Conservation (phyloP, 768 basidiomycete genomes). For the Mrakia hoshinonis region DNA sequence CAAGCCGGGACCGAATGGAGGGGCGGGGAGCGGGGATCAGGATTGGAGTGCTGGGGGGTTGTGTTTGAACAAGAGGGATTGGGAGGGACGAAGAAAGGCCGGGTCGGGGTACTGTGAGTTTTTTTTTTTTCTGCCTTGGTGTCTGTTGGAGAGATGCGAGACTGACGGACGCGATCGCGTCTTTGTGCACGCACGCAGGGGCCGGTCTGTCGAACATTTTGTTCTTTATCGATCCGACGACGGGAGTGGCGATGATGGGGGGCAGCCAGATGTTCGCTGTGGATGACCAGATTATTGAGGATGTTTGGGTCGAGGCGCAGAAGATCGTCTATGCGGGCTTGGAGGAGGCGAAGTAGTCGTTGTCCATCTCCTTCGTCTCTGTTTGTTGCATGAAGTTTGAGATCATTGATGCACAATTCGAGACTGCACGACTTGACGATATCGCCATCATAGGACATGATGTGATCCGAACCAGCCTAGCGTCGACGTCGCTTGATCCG, state of each 20-base stretch:
- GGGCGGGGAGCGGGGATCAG: neutral
- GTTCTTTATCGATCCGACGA: slow-evolving; percentile 3
- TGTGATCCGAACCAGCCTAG: slow-evolving; percentile 27
- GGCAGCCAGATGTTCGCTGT: neutral
- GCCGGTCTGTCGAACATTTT: slow-evolving; percentile 7
- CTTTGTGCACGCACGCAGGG: too few relatives aligned
- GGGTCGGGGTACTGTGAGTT: slow-evolving; percentile 11
- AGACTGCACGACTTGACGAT: neutral
- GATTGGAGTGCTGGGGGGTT: neutral
- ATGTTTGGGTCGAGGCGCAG: neutral
- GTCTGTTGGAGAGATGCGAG: too few relatives aligned
- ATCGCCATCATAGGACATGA: neutral
- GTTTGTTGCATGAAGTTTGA: neutral
- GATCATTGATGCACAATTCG: neutral
- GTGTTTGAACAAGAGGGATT: neutral
- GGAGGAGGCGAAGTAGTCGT: neutral
- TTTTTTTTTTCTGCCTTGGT: neutral
- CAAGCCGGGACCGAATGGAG: neutral
- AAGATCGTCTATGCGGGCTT: neutral
- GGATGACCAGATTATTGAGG: neutral
- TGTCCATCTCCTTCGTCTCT: neutral
- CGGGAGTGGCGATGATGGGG: neutral
- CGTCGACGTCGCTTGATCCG: slow-evolving; percentile 34
- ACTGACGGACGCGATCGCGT: too few relatives aligned
- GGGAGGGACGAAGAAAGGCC: slow-evolving; percentile 1